phyloP scores from a whole-genome alignment of 2,329 filamentous ascomycete genomes.

The Camillea tinctor region DNA sequence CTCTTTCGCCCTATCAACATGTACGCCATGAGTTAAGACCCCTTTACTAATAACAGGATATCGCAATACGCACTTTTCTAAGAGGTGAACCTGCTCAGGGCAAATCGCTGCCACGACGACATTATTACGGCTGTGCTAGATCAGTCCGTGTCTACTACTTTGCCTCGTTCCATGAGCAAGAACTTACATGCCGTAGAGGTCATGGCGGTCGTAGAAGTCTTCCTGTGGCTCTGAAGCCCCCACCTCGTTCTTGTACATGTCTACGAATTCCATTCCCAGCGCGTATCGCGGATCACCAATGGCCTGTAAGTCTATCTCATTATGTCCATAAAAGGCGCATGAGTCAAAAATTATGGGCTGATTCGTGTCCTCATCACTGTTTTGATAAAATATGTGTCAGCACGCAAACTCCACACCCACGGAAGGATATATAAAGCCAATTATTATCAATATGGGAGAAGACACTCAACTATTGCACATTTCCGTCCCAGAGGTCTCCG shows the following conservation, averaged over 20 bases:
- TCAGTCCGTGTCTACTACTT: background rate
- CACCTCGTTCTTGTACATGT: slow-evolving; percentile 18
- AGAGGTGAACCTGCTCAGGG: background rate
- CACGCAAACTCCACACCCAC: background rate
- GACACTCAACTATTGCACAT: slow-evolving; percentile 14
- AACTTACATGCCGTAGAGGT: slow-evolving; percentile 28
- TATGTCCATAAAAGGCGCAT: slow-evolving; percentile 31
- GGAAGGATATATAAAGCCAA: background rate
- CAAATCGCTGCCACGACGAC: slow-evolving; percentile 2
- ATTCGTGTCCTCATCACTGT: slow-evolving; percentile 20
- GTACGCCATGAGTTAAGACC: background rate
- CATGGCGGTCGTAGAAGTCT: slow-evolving; percentile 31
- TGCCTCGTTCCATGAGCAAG: background rate
- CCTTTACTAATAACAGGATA: background rate
- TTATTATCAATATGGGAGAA: background rate
- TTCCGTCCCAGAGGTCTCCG: slow-evolving; percentile 33
- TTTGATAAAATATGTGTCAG: background rate
- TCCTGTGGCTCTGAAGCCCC: slow-evolving; percentile 28
- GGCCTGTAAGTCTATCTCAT: slow-evolving; percentile 25
- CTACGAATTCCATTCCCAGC: slow-evolving; percentile 17
- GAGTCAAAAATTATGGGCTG: slow-evolving; percentile 31
- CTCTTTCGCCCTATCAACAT: background rate
- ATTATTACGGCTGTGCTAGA: background rate
- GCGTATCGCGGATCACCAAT: slow-evolving; percentile 16
- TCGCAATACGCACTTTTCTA: background rate